Evolutionary conservation across 805 yeast genomes (phyloP).

Genomic region (Candida stauntonica): DNA sequence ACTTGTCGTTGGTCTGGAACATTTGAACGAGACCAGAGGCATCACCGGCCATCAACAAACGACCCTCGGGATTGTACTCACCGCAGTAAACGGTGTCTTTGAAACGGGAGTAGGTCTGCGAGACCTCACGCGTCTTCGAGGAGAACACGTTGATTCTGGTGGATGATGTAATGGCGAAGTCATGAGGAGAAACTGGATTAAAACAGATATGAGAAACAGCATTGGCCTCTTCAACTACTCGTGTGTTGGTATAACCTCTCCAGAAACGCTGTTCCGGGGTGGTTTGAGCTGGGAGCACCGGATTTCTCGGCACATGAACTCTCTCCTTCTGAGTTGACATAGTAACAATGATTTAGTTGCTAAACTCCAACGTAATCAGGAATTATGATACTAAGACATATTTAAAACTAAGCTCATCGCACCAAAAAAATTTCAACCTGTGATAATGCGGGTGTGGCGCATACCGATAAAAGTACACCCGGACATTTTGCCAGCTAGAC

Average conservation of each 20-base stretch:
- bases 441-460: neutral
- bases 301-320: constrained; percentile 59
- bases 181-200: constrained; percentile 81
- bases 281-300: constrained; percentile 76
- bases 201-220: constrained; percentile 85
- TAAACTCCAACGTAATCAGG: too few species aligned
- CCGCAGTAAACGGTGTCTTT: constrained; percentile 91
- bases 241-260: constrained; percentile 83
- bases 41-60: constrained; percentile 88
- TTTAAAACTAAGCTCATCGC: neutral
- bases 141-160: constrained; percentile 90
- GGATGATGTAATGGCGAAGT: constrained; percentile 89
- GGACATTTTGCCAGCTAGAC: too few species aligned
- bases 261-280: constrained; percentile 94
- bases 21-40: constrained; percentile 91
- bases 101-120: constrained; percentile 80
- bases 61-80: constrained; percentile 88
- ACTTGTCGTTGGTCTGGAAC: constrained; percentile 81
- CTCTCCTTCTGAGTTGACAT: constrained; percentile 77
- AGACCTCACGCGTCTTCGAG: constrained; percentile 89
- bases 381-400: too few species aligned
- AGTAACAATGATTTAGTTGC: neutral
- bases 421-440: neutral
- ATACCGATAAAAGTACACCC: neutral
- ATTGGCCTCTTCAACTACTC: constrained; percentile 88